Evolutionary conservation across 2,329 filamentous ascomycete genomes (phyloP).

Genomic region (Xylariaceae sp.): DNA sequence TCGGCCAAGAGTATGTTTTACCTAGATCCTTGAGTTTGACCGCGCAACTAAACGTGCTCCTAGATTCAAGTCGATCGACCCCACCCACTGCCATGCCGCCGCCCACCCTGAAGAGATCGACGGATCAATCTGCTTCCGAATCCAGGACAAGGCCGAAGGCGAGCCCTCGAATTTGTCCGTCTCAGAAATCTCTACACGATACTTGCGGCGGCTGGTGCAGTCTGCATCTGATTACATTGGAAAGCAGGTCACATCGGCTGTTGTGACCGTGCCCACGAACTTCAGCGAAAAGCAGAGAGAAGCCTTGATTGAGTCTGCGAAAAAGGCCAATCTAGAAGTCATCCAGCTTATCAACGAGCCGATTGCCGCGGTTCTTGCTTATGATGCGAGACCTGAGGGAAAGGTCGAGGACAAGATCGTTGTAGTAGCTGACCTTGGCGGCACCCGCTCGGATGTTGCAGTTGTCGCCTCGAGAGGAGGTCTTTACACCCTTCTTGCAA

Average conservation of each 20-base stretch:
- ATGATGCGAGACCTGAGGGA: slow-evolving; percentile 77
- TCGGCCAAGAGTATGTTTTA: slow-evolving; percentile 76
- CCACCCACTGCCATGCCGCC: slow-evolving; percentile 87
- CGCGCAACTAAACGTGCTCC: slow-evolving; percentile 6
- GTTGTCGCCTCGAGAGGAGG: slow-evolving; percentile 87
- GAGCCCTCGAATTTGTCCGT: slow-evolving; percentile 66
- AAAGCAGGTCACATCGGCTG: slow-evolving; percentile 88
- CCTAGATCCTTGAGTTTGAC: slow-evolving; percentile 3
- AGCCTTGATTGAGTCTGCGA: slow-evolving; percentile 70
- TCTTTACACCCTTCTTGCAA: slow-evolving; percentile 93
- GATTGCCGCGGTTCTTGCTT: slow-evolving; percentile 79
- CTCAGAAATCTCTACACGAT: slow-evolving; percentile 76
- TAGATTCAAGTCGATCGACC: slow-evolving; percentile 91
- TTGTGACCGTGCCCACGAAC: slow-evolving; percentile 91
- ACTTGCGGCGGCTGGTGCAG: slow-evolving; percentile 71
- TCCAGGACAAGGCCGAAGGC: slow-evolving; percentile 67
- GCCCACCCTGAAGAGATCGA: slow-evolving; percentile 77
- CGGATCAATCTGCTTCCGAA: slow-evolving; percentile 70
- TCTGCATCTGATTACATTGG: slow-evolving; percentile 90
- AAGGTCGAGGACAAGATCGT: slow-evolving; percentile 77
- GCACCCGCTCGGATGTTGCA: slow-evolving; percentile 85
- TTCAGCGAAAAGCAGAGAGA: slow-evolving; percentile 82
- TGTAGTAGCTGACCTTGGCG: slow-evolving; percentile 88
- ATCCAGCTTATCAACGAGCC: slow-evolving; percentile 92
- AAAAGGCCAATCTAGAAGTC: slow-evolving; percentile 76